These are phyloP conservation scores for Salvia rosmarinus DNA, from an alignment of 257 asterid genomes.

Conservation along the genomic window DNA sequence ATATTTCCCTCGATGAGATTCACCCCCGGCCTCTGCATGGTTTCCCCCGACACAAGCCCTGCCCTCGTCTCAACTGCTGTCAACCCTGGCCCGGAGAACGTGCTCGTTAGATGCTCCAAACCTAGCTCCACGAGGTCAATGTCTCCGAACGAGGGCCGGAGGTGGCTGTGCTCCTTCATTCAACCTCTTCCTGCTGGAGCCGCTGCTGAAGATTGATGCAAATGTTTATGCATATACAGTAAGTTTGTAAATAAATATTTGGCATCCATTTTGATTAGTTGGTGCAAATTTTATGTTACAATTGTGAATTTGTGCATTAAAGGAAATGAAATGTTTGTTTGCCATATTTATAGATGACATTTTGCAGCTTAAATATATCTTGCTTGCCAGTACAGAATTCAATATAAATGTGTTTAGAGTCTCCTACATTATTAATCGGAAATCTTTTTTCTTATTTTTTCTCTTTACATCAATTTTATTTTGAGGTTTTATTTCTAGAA, in stretches of 20 bases:
- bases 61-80: background rate
- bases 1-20: slow-evolving; percentile 53
- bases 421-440: too few species aligned
- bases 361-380: too few species aligned
- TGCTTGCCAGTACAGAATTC: too few species aligned
- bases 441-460: too few species aligned
- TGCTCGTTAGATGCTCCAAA: background rate
- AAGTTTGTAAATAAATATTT: background rate
- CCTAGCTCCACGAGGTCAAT: slow-evolving; percentile 53
- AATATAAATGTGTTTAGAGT: too few species aligned
- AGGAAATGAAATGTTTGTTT: background rate
- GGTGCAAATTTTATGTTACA: background rate
- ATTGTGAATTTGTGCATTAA: background rate
- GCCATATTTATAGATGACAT: too few species aligned
- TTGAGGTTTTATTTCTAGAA: too few species aligned
- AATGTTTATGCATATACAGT: background rate
- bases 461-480: too few species aligned
- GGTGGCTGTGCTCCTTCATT: slow-evolving; percentile 71
- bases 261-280: background rate
- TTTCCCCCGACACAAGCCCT: slow-evolving; percentile 58
- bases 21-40: slow-evolving; percentile 61
- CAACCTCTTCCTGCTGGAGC: slow-evolving; percentile 23
- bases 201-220: background rate
- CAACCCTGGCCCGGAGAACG: background rate
- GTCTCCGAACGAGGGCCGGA: slow-evolving; percentile 58